Evolutionary conservation across 306 rosid genomes (phyloP), one percentile per base, ranked within the genome.

Genomic region (Quercus agrifolia): DNA sequence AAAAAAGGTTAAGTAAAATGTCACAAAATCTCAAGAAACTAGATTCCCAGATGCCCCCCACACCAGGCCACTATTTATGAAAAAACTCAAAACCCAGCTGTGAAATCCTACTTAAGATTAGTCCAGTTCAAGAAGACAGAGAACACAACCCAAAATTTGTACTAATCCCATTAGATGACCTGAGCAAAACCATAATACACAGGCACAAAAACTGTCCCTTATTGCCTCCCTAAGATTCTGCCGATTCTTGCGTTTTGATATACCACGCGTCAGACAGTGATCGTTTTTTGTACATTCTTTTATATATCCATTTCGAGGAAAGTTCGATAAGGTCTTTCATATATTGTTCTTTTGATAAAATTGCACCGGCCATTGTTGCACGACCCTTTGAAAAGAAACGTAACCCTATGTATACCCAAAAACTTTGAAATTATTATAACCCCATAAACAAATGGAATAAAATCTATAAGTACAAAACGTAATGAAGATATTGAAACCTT

Each of bases 291-390:
- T 0, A 2, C 52, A 11, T 25, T 74, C 54, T 69, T 67, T 38
- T n/a, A 72, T 79, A 31, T 3, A 71, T 19, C n/a, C 66, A 41
- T 31, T 77, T 78, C 77, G 28, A 73, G 33, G 80, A 78, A 84
- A 72, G 84, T 85, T 84, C 71, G 82, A 73, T 55, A 58, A 76
- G 82, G 88, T 86, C 81, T 82, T 87, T 87, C 41, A 77, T 76
- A 41, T 41, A 41, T n/a, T 79, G 25, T 30, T 70, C 28, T 31
- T 80, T 83, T 80, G 77, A 77, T 41, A 8, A 71, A 69, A 67
- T 54, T 70, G 87, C 83, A 80, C 90, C 94, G 89, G 78, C 96
- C 97, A 88, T 71, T 49, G 1, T 4, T 77, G 97, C 92, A 94
- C 97, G 97, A 91, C 96, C 91, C 79, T 82, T 80, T 38, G 62